These are phyloP conservation scores for Pulveroboletus frians DNA, from an alignment of 768 basidiomycete species.

Conservation along the genomic window DNA sequence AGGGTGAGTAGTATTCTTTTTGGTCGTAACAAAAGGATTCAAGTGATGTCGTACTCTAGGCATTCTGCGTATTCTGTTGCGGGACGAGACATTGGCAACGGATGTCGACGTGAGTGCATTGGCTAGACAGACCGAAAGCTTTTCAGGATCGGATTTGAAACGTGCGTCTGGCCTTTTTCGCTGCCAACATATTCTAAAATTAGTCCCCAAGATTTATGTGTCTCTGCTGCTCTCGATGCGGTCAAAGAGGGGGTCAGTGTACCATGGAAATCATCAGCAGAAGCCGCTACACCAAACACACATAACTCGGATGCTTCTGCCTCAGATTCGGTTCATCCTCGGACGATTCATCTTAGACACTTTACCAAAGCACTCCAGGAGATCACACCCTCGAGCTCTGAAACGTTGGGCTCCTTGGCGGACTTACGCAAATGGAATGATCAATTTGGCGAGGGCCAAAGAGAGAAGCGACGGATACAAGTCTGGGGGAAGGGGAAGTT, in stretches of 20 bases:
- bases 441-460: slow-evolving; percentile 84
- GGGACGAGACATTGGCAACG: slow-evolving; percentile 65
- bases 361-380: slow-evolving; percentile 84
- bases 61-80: slow-evolving; percentile 81
- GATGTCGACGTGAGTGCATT: slow-evolving; percentile 60
- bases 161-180: slow-evolving; percentile 46
- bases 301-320: slow-evolving; percentile 3
- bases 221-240: slow-evolving; percentile 86
- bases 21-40: not conserved
- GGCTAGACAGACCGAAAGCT: slow-evolving; percentile 72
- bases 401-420: slow-evolving; percentile 66
- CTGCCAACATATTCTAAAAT: slow-evolving; percentile 1
- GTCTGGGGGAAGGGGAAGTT: slow-evolving; percentile 88
- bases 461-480: slow-evolving; percentile 58
- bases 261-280: slow-evolving; percentile 55
- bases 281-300: not conserved
- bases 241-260: slow-evolving; percentile 80
- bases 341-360: slow-evolving; percentile 53
- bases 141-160: slow-evolving; percentile 93
- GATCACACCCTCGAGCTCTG: slow-evolving; percentile 86
- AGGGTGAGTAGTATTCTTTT: slow-evolving; percentile 46
- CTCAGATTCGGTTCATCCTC: slow-evolving; percentile 18
- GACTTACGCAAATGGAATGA: slow-evolving; percentile 88
- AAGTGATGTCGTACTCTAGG: slow-evolving; percentile 39
- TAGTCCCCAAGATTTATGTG: slow-evolving; percentile 68